Conservation (phyloP, 441 rosid genomes). For the Metrosideros polymorpha region DNA sequence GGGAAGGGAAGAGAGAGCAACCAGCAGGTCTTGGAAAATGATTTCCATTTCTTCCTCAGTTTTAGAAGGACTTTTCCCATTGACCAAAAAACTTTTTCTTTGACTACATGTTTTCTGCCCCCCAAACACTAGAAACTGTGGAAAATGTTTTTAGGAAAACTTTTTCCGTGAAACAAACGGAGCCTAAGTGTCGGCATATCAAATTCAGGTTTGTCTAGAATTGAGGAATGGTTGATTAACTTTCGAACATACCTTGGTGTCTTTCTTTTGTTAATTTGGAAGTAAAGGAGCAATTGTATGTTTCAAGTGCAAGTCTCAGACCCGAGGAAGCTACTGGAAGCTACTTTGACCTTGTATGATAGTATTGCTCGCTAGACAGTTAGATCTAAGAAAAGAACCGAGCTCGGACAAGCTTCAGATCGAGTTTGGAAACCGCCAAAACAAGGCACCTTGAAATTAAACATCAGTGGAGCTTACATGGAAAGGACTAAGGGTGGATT, state of each 20-base stretch:
- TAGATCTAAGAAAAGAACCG: neutral
- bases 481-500: neutral
- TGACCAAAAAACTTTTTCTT: no score
- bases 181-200: neutral
- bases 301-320: neutral
- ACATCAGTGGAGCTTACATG: neutral
- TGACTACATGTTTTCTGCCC: no score
- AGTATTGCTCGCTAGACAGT: neutral
- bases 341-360: neutral
- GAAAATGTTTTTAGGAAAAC: no score
- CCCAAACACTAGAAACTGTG: no score
- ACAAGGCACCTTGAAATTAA: neutral
- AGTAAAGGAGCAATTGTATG: neutral
- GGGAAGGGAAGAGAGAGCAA: no score
- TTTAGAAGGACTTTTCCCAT: no score
- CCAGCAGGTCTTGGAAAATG: no score
- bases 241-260: neutral
- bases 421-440: neutral
- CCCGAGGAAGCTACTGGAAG: neutral
- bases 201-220: neutral
- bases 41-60: no score
- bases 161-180: no score
- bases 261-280: neutral
- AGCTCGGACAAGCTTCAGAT: neutral
- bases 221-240: neutral